These are phyloP conservation scores for Puccinia triticina DNA, from an alignment of 1,284 basidiomycete genomes.

Conservation along the genomic window DNA sequence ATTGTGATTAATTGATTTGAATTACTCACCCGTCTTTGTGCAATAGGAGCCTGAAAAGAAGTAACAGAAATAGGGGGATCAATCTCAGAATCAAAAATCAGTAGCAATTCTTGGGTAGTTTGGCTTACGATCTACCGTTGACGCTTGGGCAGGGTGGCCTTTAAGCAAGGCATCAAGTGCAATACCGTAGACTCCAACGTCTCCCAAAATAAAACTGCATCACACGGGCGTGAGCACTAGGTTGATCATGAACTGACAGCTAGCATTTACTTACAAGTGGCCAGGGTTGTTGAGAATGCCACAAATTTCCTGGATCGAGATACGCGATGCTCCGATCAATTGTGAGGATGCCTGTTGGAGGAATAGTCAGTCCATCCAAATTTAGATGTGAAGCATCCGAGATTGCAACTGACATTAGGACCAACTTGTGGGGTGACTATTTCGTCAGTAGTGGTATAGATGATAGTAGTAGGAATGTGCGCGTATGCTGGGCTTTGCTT, in stretches of 20 bases:
- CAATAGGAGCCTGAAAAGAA: conserved; percentile 25
- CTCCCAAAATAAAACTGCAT: conserved; percentile 10
- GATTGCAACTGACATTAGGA: neutral
- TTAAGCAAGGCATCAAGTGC: conserved; percentile 35
- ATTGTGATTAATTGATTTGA: neutral
- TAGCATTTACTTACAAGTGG: conserved; percentile 26
- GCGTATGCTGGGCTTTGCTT: conserved; percentile 29
- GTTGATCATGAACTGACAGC: neutral
- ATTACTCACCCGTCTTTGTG: neutral
- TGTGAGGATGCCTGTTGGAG: conserved; percentile 9
- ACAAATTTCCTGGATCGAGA: conserved; percentile 28
- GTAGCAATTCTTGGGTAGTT: neutral
- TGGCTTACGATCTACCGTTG: conserved; percentile 33
- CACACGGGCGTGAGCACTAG: neutral
- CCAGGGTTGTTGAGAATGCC: neutral
- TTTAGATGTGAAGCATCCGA: neutral
- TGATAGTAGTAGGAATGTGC: conserved; percentile 51
- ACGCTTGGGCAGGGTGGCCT: conserved; percentile 23
- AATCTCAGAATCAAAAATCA: neutral
- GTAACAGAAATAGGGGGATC: neutral
- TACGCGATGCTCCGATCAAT: conserved; percentile 27
- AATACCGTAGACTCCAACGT: conserved; percentile 36
- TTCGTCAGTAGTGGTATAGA: conserved; percentile 52
- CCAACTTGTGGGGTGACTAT: conserved; percentile 52
- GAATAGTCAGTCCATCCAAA: too few species aligned